Conservation (phyloP, 2,329 filamentous ascomycete genomes). For the Ceratocystis huliohia region DNA sequence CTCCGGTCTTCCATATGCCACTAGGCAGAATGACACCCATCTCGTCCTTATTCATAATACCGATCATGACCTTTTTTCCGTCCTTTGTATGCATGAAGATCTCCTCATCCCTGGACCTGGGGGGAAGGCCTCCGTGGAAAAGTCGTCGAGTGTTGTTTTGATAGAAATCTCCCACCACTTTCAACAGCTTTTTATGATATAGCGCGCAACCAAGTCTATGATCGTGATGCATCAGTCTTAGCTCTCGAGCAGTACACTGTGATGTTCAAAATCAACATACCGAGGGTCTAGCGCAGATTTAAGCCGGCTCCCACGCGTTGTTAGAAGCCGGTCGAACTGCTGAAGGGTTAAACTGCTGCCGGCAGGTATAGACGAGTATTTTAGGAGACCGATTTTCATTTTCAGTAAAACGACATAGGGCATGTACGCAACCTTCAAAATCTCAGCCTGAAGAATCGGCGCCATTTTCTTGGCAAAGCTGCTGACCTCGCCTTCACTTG, state of each 20-base stretch:
- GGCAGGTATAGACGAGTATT: not conserved
- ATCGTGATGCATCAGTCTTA: not conserved
- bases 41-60: not conserved
- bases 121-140: not conserved
- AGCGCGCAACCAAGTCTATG: not conserved
- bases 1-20: not conserved
- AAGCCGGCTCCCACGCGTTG: not conserved
- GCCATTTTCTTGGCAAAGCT: not conserved
- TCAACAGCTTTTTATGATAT: not conserved
- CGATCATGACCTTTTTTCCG: not conserved
- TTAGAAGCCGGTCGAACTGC: not conserved
- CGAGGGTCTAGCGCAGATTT: not conserved
- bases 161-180: not conserved
- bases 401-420: not conserved
- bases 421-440: constrained; percentile 8
- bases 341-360: not conserved
- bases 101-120: not conserved
- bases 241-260: not conserved
- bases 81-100: constrained; percentile 4
- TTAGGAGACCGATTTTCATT: not conserved
- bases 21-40: not conserved
- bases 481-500: not conserved
- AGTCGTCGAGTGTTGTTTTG: not conserved
- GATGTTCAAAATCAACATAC: not conserved
- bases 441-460: not conserved